Conservation (phyloP, 73 alveolate genomes). For the Paramecium sonneborni region DNA sequence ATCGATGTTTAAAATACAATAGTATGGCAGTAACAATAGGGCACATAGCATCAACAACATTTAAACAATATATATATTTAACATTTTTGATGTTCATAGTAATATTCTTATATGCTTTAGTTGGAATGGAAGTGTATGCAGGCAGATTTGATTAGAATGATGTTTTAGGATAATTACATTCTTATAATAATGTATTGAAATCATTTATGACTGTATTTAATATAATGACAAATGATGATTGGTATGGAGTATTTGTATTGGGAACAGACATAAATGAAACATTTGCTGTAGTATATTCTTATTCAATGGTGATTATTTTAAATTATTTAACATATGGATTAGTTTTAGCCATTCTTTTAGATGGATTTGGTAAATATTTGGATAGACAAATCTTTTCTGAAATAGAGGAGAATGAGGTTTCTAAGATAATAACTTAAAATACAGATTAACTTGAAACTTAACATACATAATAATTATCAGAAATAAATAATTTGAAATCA, state of each 20-base stretch:
- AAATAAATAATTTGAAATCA: not conserved
- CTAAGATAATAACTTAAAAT: not conserved
- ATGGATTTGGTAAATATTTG: not conserved
- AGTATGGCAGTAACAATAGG: slow-evolving; percentile 40
- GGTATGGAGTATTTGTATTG: slow-evolving; percentile 31
- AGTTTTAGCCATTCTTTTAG: slow-evolving; percentile 27
- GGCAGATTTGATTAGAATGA: not conserved
- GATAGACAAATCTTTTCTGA: not conserved
- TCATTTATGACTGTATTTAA: slow-evolving; percentile 37
- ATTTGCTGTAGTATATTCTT: not conserved
- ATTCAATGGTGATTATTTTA: not conserved
- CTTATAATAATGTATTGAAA: slow-evolving; percentile 12
- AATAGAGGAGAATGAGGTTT: not conserved
- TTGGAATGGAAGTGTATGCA: slow-evolving; percentile 31
- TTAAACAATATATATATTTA: slow-evolving; percentile 15
- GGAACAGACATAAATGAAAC: slow-evolving; percentile 20
- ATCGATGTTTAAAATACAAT: slow-evolving; percentile 15
- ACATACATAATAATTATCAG: not conserved
- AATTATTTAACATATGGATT: slow-evolving; percentile 34
- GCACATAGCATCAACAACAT: slow-evolving; percentile 15
- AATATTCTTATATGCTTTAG: not conserved
- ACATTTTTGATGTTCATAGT: not conserved
- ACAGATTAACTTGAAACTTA: not conserved
- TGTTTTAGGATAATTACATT: not conserved
- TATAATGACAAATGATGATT: slow-evolving; percentile 53